Base-by-base conservation (phyloP, 2,329 filamentous ascomycete species). In the Pochonia chlamydosporia region DNA sequence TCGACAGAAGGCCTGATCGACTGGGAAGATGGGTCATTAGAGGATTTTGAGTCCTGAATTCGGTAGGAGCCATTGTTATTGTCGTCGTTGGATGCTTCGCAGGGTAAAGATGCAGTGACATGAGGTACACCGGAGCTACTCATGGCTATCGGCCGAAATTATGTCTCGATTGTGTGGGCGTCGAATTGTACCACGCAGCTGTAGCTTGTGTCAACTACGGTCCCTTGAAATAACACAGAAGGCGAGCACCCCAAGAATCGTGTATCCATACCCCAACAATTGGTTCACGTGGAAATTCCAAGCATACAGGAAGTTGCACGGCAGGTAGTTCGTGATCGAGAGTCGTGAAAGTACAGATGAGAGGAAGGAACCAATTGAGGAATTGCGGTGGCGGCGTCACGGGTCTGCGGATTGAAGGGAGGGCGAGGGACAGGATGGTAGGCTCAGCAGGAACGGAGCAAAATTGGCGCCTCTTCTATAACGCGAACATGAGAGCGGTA, bases 391-490 rank as follows among this genome's bases (percentile, higher is more conserved):
- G 24, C 39, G 39, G 36, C 42, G 37, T 24, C 16, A 16, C 44
- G 25, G 41, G 26, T 30, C 40, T 48, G 43, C 43, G 31, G 24
- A 40, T 44, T 30, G 49, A 36, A 46, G 52, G 28, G 43, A 46
- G 44, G 33, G 33, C 33, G 41, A 46, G 50, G 52, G n/a, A n/a
- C n/a, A n/a, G n/a, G n/a, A n/a, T n/a, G n/a, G n/a, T n/a, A 54
- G 48, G 33, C 33, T 20, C 37, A 44, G 46, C 45, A 53, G 43
- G 54, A 50, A 49, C 46, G 44, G 45, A 50, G 51, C 51, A 48
- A 51, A 51, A 52, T 43, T 10, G 24, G 26, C n/a, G 30, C 54
- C 54, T 63, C 58, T 61, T 60, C 63, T 67, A 67, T 65, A 63
- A 67, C 57, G 52, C 55, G 54, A 44, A 59, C 64, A 67, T 65